Base-by-base conservation (phyloP, 1,139 yeast genomes). In the Kurtzmaniella quercitrusa region DNA sequence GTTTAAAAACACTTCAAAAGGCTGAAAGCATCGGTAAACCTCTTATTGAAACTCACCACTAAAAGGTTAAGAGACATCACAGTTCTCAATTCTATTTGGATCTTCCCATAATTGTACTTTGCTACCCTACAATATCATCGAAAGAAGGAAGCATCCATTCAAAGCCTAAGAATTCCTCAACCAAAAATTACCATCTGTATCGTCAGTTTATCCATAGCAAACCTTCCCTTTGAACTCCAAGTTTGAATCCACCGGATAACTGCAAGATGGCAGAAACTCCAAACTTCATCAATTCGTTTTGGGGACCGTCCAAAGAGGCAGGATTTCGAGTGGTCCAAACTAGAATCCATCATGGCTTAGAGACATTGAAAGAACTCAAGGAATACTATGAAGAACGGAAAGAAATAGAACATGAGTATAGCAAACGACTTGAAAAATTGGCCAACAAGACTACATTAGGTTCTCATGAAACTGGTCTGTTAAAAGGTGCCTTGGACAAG, bases 371-470 rank as follows among this genome's bases (percentile, higher is more conserved):
- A 32, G 74, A 72, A 36, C 58, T 78, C 28, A 55, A 69, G 11
- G 65, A 63, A 8, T 78, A 69, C 52, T 78, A 75, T 53, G 64
- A 65, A 39, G 80, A 77, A 45, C 59, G 83, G 38, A 66, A 77
- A 2, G 66, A 74, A 7, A 74, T 88, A 34, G 96, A 88, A 54
- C 84, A 80, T 48, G 96, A 88, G 17, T 86, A 86, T 55, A 66
- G 81, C 38, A 74, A 77, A 47, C 72, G 70, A 48, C 59, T 84
- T 48, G 71, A 65, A 35, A 63, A 68, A 21, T 64, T 88, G 19
- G 68, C 86, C 33, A 62, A 66, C 42, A 73, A 71, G 36, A 42
- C 51, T 40, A 56, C 68, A 1, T 58, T 84, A 2, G 91, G 91
- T 0, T 60, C 77, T 2, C 65, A 65, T 44, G 95, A 87, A 54